Evolutionary conservation across 768 basidiomycete genomes (phyloP).

Genomic region (Cyclocybe aegerita): DNA sequence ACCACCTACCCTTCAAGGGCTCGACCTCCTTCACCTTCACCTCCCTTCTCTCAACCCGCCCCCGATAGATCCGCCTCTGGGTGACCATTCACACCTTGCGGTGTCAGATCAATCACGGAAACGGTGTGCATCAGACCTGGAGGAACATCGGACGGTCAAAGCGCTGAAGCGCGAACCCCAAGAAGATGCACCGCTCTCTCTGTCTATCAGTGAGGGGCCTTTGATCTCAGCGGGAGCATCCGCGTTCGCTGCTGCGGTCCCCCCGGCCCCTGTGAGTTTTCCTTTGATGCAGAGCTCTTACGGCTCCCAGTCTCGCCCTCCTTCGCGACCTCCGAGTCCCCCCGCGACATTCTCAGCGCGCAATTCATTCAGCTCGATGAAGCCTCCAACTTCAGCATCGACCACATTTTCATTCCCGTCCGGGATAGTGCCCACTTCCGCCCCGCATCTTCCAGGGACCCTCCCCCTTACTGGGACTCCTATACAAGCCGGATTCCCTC

Average conservation of each 20-base stretch:
- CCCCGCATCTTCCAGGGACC: not conserved
- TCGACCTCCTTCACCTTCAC: slow-evolving; percentile 10
- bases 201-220: slow-evolving; percentile 21
- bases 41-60: slow-evolving; percentile 8
- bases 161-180: slow-evolving; percentile 48
- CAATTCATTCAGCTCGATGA: slow-evolving; percentile 27
- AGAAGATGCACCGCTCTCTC: slow-evolving; percentile 37
- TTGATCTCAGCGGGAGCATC: slow-evolving; percentile 12
- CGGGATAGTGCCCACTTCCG: not conserved
- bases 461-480: slow-evolving; percentile 7
- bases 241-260: not conserved
- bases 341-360: slow-evolving; percentile 27
- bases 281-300: slow-evolving; percentile 12
- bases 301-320: slow-evolving; percentile 32
- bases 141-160: slow-evolving; percentile 42
- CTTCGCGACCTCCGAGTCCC: slow-evolving; percentile 39
- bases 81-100: slow-evolving; percentile 22
- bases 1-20: slow-evolving; percentile 10
- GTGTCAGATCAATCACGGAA: slow-evolving; percentile 41
- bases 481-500: slow-evolving; percentile 22
- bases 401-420: slow-evolving; percentile 21
- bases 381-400: slow-evolving; percentile 20
- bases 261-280: slow-evolving; percentile 7
- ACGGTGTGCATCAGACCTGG: slow-evolving; percentile 42
- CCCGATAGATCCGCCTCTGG: slow-evolving; percentile 19